These are phyloP conservation scores for Boletus rufocinnamomeus DNA, from an alignment of 768 basidiomycete genomes.

Conservation along the genomic window DNA sequence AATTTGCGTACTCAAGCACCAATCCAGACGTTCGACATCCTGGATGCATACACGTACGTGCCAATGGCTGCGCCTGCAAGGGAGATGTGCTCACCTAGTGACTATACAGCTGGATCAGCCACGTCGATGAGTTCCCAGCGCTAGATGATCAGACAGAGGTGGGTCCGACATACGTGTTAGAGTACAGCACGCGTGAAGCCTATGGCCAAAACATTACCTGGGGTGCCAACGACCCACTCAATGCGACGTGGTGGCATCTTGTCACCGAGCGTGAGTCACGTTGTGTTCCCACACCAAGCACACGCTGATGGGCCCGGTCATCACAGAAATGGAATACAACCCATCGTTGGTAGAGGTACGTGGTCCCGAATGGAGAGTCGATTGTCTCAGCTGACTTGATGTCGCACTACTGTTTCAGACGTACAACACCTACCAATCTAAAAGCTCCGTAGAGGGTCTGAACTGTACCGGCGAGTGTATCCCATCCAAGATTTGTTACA, in stretches of 20 bases:
- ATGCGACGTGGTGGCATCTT: slow-evolving; percentile 79
- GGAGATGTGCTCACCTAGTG: neutral
- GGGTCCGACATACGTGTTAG: slow-evolving; percentile 60
- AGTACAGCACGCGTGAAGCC: slow-evolving; percentile 69
- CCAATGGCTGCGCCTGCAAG: neutral
- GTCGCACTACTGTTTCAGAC: slow-evolving; percentile 35
- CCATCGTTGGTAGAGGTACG: slow-evolving; percentile 26
- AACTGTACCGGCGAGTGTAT: slow-evolving; percentile 60
- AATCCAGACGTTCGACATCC: slow-evolving; percentile 66
- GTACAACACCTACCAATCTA: slow-evolving; percentile 72
- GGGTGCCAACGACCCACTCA: slow-evolving; percentile 63
- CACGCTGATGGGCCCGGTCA: neutral
- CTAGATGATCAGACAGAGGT: slow-evolving; percentile 56
- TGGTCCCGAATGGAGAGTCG: neutral
- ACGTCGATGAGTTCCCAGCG: slow-evolving; percentile 55
- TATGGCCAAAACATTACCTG: slow-evolving; percentile 59
- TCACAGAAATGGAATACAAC: slow-evolving; percentile 28
- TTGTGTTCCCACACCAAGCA: neutral
- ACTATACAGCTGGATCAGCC: slow-evolving; percentile 56
- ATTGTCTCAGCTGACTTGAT: neutral
- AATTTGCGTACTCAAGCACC: neutral
- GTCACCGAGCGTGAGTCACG: slow-evolving; percentile 61
- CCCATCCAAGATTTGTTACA: slow-evolving; percentile 67
- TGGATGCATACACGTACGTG: slow-evolving; percentile 72
- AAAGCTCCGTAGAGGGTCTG: slow-evolving; percentile 52